Evolutionary conservation across 192 early-diverging fungal species (phyloP), one percentile per base, ranked within the genome.

Genomic region (Dimargaris xerosporica): DNA sequence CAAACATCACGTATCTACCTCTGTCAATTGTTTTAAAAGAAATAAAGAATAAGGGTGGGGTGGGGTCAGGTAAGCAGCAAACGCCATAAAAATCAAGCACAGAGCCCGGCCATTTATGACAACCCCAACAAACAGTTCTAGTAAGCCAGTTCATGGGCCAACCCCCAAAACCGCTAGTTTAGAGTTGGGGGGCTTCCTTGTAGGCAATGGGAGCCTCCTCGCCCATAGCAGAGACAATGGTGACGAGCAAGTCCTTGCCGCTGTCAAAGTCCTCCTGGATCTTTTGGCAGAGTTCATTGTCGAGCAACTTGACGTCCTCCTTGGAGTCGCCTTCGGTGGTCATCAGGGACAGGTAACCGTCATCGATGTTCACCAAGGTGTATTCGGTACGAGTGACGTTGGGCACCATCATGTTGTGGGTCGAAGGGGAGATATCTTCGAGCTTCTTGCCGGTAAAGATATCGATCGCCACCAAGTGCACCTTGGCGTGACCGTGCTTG

Each of bases 401-500:
- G 72, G 96, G 96, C 45, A 99, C 96, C 70, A 98, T 91, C 91
- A 99, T 94, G 85, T 99, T 99, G 87, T 99, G 96, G 75, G 96
- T 99, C 74, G 96, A 99, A 67, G 96, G 96, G 69, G 94, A 99
- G 69, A 99, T 75, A 78, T 99, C 96, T 80, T 99, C 96, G 72
- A 85, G 77, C 87, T 98, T 99, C 86, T 89, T 92, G 73, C 82
- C 82, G 66, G 88, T 99, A 80, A 99, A 99, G 81, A 99, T 94
- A 75, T 98, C 94, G 63, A 85, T 84, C 66, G 80, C 94, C 39
- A 85, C 83, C 73, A 94, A 75, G 79, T 97, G 82, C 65, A 99
- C 96, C 93, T 99, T 99, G 80, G 96, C 96, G 85, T 99, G 96
- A 63, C 94, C 96, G 90, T 99, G 96, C 92, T 99, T 99, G 72